These are phyloP conservation scores for Oehlia diaphana DNA, from an alignment of 192 early-diverging fungal species.

Conservation along the genomic window DNA sequence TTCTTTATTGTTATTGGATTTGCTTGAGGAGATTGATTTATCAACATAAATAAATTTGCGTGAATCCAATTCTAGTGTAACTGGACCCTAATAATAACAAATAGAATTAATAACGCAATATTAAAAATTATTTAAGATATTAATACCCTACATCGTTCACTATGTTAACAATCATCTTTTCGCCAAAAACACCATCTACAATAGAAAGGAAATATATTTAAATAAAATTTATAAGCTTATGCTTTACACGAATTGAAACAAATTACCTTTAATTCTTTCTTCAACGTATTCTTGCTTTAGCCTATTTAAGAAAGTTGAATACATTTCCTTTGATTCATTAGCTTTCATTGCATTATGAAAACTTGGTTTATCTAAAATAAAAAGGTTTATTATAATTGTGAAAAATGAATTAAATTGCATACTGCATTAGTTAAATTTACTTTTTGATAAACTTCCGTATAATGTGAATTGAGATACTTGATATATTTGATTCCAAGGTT, in stretches of 20 bases:
- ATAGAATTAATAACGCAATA: not conserved
- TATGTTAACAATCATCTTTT: conserved; percentile 93
- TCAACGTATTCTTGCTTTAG: conserved; percentile 63
- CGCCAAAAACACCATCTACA: conserved; percentile 89
- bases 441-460: conserved; percentile 78
- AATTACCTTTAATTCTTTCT: conserved; percentile 70
- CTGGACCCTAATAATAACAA: conserved; percentile 39
- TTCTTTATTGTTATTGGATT: no score
- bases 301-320: conserved; percentile 70
- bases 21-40: not conserved
- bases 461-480: conserved; percentile 93
- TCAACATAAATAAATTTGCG: conserved; percentile 50
- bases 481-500: not conserved
- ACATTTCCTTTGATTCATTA: conserved; percentile 65
- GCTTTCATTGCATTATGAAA: conserved; percentile 90
- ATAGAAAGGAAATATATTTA: not conserved
- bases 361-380: conserved; percentile 77
- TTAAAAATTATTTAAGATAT: not conserved
- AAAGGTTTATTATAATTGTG: not conserved
- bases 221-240: not conserved
- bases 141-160: conserved; percentile 71
- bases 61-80: conserved; percentile 59
- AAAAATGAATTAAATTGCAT: not conserved
- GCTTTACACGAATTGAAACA: not conserved
- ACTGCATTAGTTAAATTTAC: conserved; percentile 28